phyloP scores from a whole-genome alignment of 495 filamentous ascomycete species.

The Tuber borchii region DNA sequence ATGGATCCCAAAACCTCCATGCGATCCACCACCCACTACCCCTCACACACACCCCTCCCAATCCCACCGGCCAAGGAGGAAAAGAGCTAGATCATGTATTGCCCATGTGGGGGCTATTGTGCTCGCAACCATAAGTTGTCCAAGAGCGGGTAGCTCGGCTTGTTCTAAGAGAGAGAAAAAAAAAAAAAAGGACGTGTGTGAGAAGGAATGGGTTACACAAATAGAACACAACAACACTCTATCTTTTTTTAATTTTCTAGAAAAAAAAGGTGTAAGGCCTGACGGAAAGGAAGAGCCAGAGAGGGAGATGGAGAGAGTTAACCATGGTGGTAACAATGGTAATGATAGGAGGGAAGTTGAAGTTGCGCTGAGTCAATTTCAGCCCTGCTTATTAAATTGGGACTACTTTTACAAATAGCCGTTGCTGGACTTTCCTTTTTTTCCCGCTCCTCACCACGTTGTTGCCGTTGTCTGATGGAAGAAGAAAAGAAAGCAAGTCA shows the following conservation, averaged over 20 bases:
- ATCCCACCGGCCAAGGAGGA: not conserved
- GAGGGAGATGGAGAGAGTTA: not conserved
- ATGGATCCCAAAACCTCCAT: not conserved
- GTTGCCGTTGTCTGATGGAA: not conserved
- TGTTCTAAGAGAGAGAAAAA: not conserved
- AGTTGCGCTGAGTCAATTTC: not conserved
- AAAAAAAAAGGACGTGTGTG: constrained; percentile 1
- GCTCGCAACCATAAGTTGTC: not conserved
- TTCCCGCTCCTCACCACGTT: not conserved
- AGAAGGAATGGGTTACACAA: not conserved
- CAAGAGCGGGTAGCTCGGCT: constrained; percentile 2
- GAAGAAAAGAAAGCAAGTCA: not conserved
- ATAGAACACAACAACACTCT: not conserved
- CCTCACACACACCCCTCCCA: too few relatives aligned
- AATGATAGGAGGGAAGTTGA: not conserved
- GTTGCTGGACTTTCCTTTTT: not conserved
- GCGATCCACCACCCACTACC: not conserved
- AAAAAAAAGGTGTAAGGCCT: not conserved
- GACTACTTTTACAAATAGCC: not conserved
- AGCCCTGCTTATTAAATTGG: constrained; percentile 4
- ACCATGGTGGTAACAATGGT: not conserved
- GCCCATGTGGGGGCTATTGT: constrained; percentile 1
- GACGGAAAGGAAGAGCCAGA: not conserved
- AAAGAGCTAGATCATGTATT: not conserved
- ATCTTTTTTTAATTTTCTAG: not conserved